phyloP scores from a whole-genome alignment of 768 basidiomycete species.

The Lactifluus volemus region DNA sequence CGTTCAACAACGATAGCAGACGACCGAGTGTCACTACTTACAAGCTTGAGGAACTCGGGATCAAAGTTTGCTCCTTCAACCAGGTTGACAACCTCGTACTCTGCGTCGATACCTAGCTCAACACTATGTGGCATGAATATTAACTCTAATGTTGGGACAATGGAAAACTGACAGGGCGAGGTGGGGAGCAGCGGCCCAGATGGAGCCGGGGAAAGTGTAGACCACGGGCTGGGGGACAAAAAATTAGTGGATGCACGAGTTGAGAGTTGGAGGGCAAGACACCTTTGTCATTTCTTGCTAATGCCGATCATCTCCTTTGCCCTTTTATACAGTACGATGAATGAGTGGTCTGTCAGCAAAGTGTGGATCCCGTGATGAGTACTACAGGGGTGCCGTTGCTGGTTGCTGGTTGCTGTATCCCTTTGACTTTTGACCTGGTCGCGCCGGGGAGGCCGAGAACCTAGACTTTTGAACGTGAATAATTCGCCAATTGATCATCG shows the following conservation, averaged over 20 bases:
- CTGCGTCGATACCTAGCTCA: slow-evolving; percentile 7
- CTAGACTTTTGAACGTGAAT: too few relatives aligned
- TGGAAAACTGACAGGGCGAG: background rate
- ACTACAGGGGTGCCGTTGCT: too few relatives aligned
- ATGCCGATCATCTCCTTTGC: too few relatives aligned
- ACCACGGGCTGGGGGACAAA: background rate
- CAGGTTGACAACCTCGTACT: background rate
- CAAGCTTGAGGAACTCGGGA: background rate
- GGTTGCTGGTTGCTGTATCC: too few relatives aligned
- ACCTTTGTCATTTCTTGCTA: background rate
- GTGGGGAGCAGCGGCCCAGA: background rate
- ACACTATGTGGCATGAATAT: background rate
- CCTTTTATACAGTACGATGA: too few relatives aligned
- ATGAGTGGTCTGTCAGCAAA: too few relatives aligned
- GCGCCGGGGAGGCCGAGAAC: too few relatives aligned
- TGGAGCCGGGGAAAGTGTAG: background rate
- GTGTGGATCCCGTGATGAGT: too few relatives aligned
- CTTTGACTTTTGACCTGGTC: too few relatives aligned
- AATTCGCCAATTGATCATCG: too few relatives aligned
- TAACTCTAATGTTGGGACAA: background rate
- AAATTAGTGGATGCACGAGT: background rate
- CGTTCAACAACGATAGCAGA: background rate
- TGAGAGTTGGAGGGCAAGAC: background rate
- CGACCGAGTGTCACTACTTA: background rate
- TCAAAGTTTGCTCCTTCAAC: background rate